A percentile compares a stretch with the other conserved stretches of the same genome.
phyloP scores from a whole-genome alignment of 2,329 filamentous ascomycete genomes.

The Apiospora malaysiana region DNA sequence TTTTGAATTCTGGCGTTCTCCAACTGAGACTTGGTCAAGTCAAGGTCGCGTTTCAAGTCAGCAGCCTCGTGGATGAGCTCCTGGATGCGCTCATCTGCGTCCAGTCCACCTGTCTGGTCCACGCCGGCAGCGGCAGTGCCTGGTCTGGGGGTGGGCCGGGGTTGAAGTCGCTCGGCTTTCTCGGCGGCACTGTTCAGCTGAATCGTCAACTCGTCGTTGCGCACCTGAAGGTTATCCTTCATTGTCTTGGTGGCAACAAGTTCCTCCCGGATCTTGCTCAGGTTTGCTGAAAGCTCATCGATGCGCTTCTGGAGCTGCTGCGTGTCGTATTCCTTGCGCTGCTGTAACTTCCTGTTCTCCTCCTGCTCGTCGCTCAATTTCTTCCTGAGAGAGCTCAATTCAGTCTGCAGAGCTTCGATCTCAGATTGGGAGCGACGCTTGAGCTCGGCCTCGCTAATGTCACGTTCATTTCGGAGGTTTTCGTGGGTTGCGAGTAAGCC shows the following conservation, averaged over 20 bases:
- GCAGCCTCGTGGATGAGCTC: conserved; percentile 84
- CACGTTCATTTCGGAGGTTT: conserved; percentile 89
- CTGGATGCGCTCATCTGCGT: conserved; percentile 69
- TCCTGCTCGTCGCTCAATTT: conserved; percentile 85
- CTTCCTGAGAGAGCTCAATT: conserved; percentile 78
- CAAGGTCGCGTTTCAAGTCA: conserved; percentile 85
- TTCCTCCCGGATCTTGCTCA: conserved; percentile 84
- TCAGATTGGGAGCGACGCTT: conserved; percentile 80
- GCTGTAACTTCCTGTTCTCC: conserved; percentile 79
- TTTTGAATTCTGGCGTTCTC: conserved; percentile 81
- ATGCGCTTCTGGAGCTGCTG: conserved; percentile 90
- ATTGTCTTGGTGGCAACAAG: conserved; percentile 85
- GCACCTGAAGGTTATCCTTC: conserved; percentile 84
- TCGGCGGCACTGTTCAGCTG: conserved; percentile 91
- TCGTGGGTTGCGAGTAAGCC: conserved; percentile 84
- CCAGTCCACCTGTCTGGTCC: conserved; percentile 47
- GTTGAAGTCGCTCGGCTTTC: conserved; percentile 79
- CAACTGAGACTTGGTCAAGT: conserved; percentile 79
- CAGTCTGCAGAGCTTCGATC: conserved; percentile 79
- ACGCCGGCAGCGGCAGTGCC: conserved; percentile 49
- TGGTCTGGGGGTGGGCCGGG: conserved; percentile 72
- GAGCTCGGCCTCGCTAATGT: conserved; percentile 80
- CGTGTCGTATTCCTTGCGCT: conserved; percentile 89
- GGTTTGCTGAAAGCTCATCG: conserved; percentile 83
- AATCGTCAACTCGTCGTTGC: conserved; percentile 87